A percentile compares a stretch with the other conserved stretches of the same genome.
phyloP scores from a whole-genome alignment of 768 basidiomycete species.

The Rhizopogon salebrosus region DNA sequence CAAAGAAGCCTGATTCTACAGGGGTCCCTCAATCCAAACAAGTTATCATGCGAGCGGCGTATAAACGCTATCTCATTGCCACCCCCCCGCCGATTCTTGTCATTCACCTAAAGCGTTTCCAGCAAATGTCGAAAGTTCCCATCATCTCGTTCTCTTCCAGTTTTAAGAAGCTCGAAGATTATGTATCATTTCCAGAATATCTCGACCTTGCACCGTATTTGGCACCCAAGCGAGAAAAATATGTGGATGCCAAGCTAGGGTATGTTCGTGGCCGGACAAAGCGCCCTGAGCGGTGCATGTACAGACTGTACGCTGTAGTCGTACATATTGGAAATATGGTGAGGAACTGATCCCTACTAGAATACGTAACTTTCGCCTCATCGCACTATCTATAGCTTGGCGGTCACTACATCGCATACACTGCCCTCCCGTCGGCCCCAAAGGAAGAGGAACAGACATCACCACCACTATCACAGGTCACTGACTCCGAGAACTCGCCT shows the following conservation, averaged over 20 bases:
- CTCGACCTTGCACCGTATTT: conserved; percentile 85
- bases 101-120: conserved; percentile 92
- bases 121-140: conserved; percentile 68
- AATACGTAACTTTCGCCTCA: conserved; percentile 1
- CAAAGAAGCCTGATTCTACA: conserved; percentile 28
- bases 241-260: conserved; percentile 39
- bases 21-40: conserved; percentile 43
- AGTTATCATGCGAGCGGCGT: conserved; percentile 75
- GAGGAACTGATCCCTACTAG: conserved; percentile 13
- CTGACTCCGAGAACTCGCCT: conserved; percentile 8
- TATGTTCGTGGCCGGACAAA: conserved; percentile 18
- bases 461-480: no score
- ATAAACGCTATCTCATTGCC: conserved; percentile 92
- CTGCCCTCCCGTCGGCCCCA: conserved; percentile 52
- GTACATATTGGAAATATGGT: conserved; percentile 89
- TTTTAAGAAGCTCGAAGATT: conserved; percentile 90
- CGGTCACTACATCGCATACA: conserved; percentile 87
- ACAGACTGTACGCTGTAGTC: conserved; percentile 74
- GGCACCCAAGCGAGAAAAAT: conserved; percentile 74
- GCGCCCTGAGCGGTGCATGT: conserved; percentile 45
- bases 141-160: conserved; percentile 61
- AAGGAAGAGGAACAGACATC: conserved; percentile 2
- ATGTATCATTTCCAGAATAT: conserved; percentile 81
- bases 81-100: conserved; percentile 83
- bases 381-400: conserved; percentile 49